A percentile compares a stretch with the other conserved stretches of the same genome.
These are phyloP conservation scores for Cutaneotrichosporon curvatum DNA, from an alignment of 1,284 basidiomycete genomes.

Conservation along the genomic window DNA sequence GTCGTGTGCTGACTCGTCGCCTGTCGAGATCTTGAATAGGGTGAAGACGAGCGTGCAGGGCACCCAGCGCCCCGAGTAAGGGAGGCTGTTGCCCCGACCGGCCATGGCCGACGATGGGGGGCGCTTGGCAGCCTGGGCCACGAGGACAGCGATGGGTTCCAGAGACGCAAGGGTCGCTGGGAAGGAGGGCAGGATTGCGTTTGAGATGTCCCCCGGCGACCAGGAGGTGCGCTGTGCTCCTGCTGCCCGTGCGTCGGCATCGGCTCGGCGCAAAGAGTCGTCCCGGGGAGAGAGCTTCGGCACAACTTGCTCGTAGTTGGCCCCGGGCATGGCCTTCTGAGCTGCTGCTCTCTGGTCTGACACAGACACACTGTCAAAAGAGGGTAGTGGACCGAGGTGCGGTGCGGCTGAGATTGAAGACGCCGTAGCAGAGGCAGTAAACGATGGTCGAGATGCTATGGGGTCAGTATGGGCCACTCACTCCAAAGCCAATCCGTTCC, in stretches of 20 bases:
- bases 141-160: slow-evolving; percentile 28
- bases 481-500: neutral
- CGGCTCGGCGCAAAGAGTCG: no score
- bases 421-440: slow-evolving; percentile 3
- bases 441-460: slow-evolving; percentile 4
- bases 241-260: no score
- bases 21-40: slow-evolving; percentile 13
- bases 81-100: no score
- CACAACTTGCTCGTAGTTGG: no score
- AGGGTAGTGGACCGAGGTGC: slow-evolving; percentile 4
- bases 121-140: slow-evolving; percentile 13
- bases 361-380: neutral
- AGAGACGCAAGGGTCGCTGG: slow-evolving; percentile 20
- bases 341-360: no score
- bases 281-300: no score
- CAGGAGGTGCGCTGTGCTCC: neutral
- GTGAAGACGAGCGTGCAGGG: slow-evolving; percentile 19
- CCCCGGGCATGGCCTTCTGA: no score
- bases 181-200: slow-evolving; percentile 27
- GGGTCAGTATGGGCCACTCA: neutral
- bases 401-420: slow-evolving; percentile 4
- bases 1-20: slow-evolving; percentile 4
- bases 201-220: slow-evolving; percentile 9
- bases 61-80: slow-evolving; percentile 3
- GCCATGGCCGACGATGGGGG: neutral